Conservation (phyloP, 176 grass and related monocot genomes). For the Leersia perrieri region DNA sequence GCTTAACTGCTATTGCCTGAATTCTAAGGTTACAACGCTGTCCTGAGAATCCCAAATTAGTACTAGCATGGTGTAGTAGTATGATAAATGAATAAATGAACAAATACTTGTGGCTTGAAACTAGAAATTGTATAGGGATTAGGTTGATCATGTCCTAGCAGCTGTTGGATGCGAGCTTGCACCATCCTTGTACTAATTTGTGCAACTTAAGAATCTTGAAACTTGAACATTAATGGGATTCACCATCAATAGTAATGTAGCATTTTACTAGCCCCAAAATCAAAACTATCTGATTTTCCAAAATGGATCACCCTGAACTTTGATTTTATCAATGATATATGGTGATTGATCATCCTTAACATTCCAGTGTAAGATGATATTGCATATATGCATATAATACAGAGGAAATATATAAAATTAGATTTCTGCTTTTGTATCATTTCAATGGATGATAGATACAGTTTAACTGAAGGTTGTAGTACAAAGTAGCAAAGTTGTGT, state of each 20-base stretch:
- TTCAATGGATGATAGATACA: conserved; percentile 34
- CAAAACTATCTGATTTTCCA: background rate
- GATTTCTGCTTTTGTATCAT: conserved; percentile 1
- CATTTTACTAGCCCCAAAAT: background rate
- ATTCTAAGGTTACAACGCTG: background rate
- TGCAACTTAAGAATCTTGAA: background rate
- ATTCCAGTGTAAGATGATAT: background rate
- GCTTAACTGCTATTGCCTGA: background rate
- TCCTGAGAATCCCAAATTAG: background rate
- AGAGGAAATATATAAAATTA: background rate
- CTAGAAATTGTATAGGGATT: background rate
- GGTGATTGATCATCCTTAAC: background rate
- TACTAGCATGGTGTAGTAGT: background rate
- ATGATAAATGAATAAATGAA: background rate
- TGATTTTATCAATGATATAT: background rate
- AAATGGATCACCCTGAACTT: background rate
- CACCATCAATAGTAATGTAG: background rate
- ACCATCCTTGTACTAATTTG: background rate
- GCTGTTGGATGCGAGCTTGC: background rate
- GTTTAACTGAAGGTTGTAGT: background rate
- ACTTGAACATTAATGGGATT: background rate
- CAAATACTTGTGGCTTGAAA: background rate
- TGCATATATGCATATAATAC: background rate
- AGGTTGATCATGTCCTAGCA: background rate
- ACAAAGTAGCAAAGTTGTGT: conserved; percentile 16